These are phyloP conservation scores for Diaporthe citri DNA, from an alignment of 2,329 filamentous ascomycete genomes.

Conservation along the genomic window DNA sequence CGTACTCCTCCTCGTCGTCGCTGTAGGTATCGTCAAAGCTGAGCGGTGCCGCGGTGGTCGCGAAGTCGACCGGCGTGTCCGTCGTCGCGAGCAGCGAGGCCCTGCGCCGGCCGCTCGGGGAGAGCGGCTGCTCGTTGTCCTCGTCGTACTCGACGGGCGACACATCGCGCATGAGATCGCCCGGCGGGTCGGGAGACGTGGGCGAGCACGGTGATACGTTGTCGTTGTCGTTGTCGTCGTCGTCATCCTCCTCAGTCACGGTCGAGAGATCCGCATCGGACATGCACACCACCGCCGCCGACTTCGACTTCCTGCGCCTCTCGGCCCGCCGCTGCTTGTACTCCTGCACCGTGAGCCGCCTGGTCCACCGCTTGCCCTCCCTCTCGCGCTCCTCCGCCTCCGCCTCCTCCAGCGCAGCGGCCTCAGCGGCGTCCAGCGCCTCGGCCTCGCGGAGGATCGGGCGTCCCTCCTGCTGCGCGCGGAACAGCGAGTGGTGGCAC, in stretches of 20 bases:
- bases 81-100: background rate
- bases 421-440: constrained; percentile 18
- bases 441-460: constrained; percentile 31
- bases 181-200: background rate
- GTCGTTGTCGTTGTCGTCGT: background rate
- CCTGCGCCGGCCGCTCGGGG: background rate
- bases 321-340: background rate
- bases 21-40: background rate
- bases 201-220: background rate
- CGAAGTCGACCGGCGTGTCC: constrained; percentile 5
- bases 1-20: constrained; percentile 18
- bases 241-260: background rate
- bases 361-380: too few species aligned
- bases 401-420: background rate
- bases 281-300: background rate
- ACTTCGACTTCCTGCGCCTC: background rate
- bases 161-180: background rate
- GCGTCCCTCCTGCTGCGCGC: constrained; percentile 37
- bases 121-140: background rate
- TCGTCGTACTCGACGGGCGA: background rate
- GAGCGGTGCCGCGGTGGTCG: background rate
- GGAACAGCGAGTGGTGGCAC: constrained; percentile 42
- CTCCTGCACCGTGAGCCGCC: background rate
- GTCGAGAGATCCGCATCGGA: background rate
- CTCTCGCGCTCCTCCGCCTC: background rate